A percentile compares a stretch with the other conserved stretches of the same genome.
phyloP scores from a whole-genome alignment of 441 rosid species.

The Aleurites moluccanus region DNA sequence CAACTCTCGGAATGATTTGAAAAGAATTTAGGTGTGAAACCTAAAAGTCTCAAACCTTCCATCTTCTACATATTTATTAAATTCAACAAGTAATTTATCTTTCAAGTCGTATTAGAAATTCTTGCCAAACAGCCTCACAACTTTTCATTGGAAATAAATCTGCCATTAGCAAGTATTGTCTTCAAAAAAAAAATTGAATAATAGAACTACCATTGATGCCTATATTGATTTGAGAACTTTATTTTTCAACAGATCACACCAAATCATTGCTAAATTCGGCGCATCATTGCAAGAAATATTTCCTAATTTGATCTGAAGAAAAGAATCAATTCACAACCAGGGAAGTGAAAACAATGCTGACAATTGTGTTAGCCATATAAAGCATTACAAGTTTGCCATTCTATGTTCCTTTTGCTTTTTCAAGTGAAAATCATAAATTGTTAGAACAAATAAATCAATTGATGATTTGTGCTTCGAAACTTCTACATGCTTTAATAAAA shows the following conservation, averaged over 20 bases:
- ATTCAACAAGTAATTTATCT: background rate
- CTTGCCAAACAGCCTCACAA: background rate
- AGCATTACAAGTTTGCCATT: background rate
- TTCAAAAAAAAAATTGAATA: no score
- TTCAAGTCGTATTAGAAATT: background rate
- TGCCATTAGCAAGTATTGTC: background rate
- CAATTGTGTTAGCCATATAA: background rate
- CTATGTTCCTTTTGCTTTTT: background rate
- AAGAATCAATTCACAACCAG: background rate
- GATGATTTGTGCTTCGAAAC: background rate
- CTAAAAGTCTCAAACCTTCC: no score
- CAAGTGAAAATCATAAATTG: background rate
- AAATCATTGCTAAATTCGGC: background rate
- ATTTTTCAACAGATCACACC: background rate
- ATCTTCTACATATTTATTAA: no score
- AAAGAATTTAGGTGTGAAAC: no score
- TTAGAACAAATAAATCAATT: background rate
- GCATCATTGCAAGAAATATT: background rate
- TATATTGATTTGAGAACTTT: background rate
- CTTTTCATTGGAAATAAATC: background rate
- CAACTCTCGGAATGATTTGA: background rate
- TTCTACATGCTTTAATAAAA: background rate
- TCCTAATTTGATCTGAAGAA: background rate
- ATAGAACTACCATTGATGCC: background rate
- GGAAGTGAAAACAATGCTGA: background rate